Conservation (phyloP, 108 stramenopile species). For the Skeletonema grethae region DNA sequence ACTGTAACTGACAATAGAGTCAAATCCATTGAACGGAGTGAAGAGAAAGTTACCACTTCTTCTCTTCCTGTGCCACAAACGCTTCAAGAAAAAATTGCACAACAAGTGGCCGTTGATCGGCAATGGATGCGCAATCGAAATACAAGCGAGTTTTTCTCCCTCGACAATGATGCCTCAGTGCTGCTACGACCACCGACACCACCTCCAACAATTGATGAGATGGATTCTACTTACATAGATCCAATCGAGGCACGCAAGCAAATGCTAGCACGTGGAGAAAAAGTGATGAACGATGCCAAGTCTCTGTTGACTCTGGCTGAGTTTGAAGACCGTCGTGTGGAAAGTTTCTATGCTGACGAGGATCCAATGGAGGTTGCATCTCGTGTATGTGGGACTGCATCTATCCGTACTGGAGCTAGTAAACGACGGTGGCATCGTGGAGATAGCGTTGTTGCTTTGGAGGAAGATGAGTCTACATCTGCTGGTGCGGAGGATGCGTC, state of each 20-base stretch:
- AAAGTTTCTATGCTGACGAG: slow-evolving; percentile 27
- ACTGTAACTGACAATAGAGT: not conserved
- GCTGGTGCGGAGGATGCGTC: slow-evolving; percentile 6
- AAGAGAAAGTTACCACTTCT: not conserved
- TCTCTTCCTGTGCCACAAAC: slow-evolving; percentile 1
- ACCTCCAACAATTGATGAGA: not conserved
- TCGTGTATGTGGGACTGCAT: slow-evolving; percentile 61
- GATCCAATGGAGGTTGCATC: slow-evolving; percentile 57
- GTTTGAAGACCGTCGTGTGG: slow-evolving; percentile 62
- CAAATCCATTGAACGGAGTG: not conserved
- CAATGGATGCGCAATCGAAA: slow-evolving; percentile 35
- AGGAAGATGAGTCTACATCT: slow-evolving; percentile 36
- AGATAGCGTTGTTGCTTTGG: slow-evolving; percentile 22
- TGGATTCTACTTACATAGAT: slow-evolving; percentile 5
- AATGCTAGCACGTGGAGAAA: slow-evolving; percentile 56
- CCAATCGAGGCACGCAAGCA: slow-evolving; percentile 39
- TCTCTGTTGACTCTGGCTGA: slow-evolving; percentile 54
- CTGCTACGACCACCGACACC: slow-evolving; percentile 32
- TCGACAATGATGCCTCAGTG: slow-evolving; percentile 22
- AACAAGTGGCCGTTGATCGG: slow-evolving; percentile 34
- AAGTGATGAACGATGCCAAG: slow-evolving; percentile 58
- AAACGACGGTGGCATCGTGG: slow-evolving; percentile 58
- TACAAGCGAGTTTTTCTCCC: slow-evolving; percentile 39
- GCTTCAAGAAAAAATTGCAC: slow-evolving; percentile 37
- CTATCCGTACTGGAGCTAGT: slow-evolving; percentile 67